Conservation (phyloP, 306 rosid species). For the Cicer pinnatifidum region DNA sequence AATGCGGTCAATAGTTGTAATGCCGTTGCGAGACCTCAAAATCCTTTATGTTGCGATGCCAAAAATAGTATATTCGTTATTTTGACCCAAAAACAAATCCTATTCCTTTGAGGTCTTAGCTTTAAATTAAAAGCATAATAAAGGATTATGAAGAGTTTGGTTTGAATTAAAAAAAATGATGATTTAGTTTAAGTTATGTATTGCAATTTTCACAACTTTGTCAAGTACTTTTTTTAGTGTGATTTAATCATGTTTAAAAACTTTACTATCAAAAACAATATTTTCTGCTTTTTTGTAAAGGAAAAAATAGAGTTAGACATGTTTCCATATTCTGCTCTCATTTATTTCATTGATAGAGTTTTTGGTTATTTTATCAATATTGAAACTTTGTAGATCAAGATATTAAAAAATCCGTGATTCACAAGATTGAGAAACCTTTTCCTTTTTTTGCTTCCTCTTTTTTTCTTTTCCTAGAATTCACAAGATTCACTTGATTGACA, state of each 20-base stretch:
- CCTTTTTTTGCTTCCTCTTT: conserved; percentile 11
- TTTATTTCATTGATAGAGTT: conserved; percentile 36
- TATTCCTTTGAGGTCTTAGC: conserved; percentile 24
- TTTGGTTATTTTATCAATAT: conserved; percentile 39
- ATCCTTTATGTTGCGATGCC: too few species aligned
- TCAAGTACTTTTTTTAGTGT: conserved; percentile 28
- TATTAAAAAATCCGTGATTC: conserved; percentile 75
- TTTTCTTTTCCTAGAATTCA: conserved; percentile 52
- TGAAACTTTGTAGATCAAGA: conserved; percentile 53
- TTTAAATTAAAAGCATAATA: not conserved
- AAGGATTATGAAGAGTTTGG: conserved; percentile 31
- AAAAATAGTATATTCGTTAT: not conserved
- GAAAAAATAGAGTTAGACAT: conserved; percentile 29
- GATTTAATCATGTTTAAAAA: conserved; percentile 23
- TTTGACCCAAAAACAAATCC: not conserved
- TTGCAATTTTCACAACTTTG: conserved; percentile 38
- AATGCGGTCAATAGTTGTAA: too few species aligned
- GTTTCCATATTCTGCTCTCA: conserved; percentile 18
- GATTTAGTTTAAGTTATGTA: conserved; percentile 24
- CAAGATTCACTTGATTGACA: conserved; percentile 67
- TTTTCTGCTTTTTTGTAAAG: conserved; percentile 27
- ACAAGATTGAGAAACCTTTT: conserved; percentile 60
- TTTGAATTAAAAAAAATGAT: conserved; percentile 23
- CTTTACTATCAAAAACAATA: conserved; percentile 15
- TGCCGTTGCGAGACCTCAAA: too few species aligned